Percentiles rank a stretch among this genome's conserved stretches.
Conservation (phyloP, 176 grass and related monocot species). For the Avena insularis region DNA sequence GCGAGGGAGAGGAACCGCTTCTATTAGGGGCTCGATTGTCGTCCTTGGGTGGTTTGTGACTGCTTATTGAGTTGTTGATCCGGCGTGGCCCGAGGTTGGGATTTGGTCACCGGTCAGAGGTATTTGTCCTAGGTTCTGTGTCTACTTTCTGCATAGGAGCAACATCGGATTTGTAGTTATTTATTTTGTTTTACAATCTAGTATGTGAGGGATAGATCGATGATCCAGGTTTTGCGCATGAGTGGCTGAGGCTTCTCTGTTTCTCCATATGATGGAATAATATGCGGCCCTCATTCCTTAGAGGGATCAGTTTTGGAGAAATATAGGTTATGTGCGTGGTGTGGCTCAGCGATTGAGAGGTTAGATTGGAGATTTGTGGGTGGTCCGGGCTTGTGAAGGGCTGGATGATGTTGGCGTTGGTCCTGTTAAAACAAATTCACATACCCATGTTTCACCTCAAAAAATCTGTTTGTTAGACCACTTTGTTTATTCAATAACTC, state of each 20-base stretch:
- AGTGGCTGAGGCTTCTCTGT: not conserved
- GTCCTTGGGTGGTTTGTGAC: not conserved
- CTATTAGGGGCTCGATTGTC: not conserved
- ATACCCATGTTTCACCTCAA: not conserved
- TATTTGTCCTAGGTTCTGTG: not conserved
- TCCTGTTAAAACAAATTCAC: not conserved
- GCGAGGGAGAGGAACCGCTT: not conserved
- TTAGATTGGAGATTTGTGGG: not conserved
- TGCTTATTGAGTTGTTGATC: not conserved
- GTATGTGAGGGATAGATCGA: not conserved
- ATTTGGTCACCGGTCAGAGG: not conserved
- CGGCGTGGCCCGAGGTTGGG: not conserved
- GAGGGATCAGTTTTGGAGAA: not conserved
- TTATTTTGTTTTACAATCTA: not conserved
- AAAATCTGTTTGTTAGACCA: not conserved
- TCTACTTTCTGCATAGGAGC: not conserved
- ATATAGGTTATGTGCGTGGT: not conserved
- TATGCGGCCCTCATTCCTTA: not conserved
- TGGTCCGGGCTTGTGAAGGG: not conserved
- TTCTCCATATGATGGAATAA: not conserved
- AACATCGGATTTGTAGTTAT: not conserved
- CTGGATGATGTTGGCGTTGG: not conserved
- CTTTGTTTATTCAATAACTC: not conserved
- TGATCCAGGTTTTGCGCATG: not conserved
- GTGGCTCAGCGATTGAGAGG: not conserved